Evolutionary conservation across 441 rosid genomes (phyloP), one percentile per base, ranked within the genome.

Genomic region (Bruguiera hainesii): DNA sequence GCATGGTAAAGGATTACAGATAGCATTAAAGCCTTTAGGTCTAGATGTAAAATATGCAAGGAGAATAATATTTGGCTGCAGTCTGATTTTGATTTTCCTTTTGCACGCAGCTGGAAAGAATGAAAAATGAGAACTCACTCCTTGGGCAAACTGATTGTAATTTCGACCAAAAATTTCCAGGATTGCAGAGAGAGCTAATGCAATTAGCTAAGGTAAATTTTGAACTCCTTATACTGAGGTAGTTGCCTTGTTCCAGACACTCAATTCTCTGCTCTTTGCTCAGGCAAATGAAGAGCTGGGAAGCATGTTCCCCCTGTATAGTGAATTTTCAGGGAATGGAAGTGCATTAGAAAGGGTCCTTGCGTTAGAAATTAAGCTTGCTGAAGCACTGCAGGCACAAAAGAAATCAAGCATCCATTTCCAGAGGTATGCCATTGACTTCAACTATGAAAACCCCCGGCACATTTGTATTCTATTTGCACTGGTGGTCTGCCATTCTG

Each of bases 241-340:
- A 58, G 28, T 68, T 56, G 50, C 60, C 18, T 56, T 71, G 33
- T 56, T 60, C 65, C 6, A 26, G 68, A 51, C n/a, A 39, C 56
- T 61, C 59, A 63, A 61, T 10, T 65, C 33, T 65, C 66, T 53
- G 66, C 58, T 56, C 59, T 72, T 75, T 72, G 35, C 56, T 51
- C 85, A 95, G 98, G 97, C 87, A 79, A 92, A 89, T 75, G 86
- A 93, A 76, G 99, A 93, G 77, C 75, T 96, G 63, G 89, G 88
- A 74, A 83, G 79, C 80, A 85, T 84, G 42, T 92, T 83, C 75
- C 97, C 98, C 73, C 65, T 68, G 42, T 85, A 81, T 72, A 87
- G 75, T 49, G 86, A 85, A 39, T 82, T 84, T 62, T 72, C 89
- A 50, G 84, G 78, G 26, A 79, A 82, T 63, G 88, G 97, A 52